A percentile compares a stretch with the other conserved stretches of the same genome.
These are phyloP conservation scores for Phyllosticta capitalensis DNA, from an alignment of 2,329 filamentous ascomycete species.

Conservation along the genomic window DNA sequence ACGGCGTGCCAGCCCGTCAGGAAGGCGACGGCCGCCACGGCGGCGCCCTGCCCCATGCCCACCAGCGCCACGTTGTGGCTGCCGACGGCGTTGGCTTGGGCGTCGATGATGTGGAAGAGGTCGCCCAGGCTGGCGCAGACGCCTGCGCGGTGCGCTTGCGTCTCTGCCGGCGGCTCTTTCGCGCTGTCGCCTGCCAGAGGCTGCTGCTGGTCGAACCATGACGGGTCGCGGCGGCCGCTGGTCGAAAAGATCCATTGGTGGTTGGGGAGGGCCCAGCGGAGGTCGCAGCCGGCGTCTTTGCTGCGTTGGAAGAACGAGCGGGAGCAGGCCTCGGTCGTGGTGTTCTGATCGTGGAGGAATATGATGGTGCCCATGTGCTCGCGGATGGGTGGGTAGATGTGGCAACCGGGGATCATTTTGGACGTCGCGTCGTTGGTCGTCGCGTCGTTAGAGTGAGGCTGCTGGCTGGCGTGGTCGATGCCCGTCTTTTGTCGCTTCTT, in stretches of 20 bases:
- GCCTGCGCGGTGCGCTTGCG: not conserved
- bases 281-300: no score
- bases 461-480: no score
- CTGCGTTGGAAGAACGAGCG: not conserved
- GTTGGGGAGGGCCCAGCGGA: not conserved
- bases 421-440: no score
- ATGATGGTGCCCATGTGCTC: not conserved
- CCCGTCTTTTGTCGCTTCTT: no score
- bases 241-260: not conserved
- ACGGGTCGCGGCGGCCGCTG: not conserved
- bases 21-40: not conserved
- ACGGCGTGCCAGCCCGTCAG: not conserved
- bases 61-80: not conserved
- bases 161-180: not conserved
- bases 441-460: no score
- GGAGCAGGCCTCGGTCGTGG: not conserved
- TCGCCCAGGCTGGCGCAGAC: not conserved
- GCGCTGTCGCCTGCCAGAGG: no score
- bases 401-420: no score
- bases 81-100: not conserved
- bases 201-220: not conserved
- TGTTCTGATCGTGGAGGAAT: not conserved
- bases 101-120: not conserved
- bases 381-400: not conserved
- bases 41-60: not conserved